A percentile compares a stretch with the other conserved stretches of the same genome.
These are phyloP conservation scores for Porogramme epimiltina DNA, from an alignment of 1,284 basidiomycete genomes.

Conservation along the genomic window DNA sequence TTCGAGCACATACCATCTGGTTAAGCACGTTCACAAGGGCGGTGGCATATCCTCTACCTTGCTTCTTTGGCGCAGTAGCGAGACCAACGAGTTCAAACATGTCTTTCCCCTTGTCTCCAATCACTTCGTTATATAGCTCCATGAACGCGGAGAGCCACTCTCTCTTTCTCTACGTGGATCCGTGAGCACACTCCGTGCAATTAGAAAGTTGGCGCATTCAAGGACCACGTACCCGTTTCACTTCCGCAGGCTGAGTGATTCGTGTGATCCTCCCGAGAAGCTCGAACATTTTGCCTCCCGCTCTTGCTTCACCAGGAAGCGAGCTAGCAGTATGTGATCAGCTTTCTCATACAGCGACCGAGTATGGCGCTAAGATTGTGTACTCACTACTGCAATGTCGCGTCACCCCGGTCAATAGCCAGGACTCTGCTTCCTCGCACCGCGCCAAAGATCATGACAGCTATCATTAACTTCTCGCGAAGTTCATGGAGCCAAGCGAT, in stretches of 20 bases:
- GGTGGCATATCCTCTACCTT: constrained; percentile 10
- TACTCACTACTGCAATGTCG: too few relatives aligned
- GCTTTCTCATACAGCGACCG: too few relatives aligned
- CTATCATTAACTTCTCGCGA: too few relatives aligned
- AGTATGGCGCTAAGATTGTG: too few relatives aligned
- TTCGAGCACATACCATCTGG: constrained; percentile 1
- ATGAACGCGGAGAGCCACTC: not conserved
- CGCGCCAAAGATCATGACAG: too few relatives aligned
- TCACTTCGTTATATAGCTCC: not conserved
- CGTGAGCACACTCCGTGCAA: too few relatives aligned
- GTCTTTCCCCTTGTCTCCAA: constrained; percentile 1
- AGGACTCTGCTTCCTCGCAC: too few relatives aligned
- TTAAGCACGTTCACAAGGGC: constrained; percentile 1
- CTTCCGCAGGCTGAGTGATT: not conserved
- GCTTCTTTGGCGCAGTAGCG: constrained; percentile 2
- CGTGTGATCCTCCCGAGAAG: not conserved
- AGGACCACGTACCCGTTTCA: too few relatives aligned
- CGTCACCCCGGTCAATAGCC: too few relatives aligned
- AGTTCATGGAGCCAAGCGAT: too few relatives aligned
- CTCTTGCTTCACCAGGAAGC: not conserved
- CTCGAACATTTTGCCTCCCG: not conserved
- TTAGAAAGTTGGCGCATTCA: too few relatives aligned
- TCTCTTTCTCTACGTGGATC: not conserved
- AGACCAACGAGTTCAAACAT: constrained; percentile 1
- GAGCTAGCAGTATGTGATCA: not conserved